Conservation (phyloP, 495 filamentous ascomycete species). For the Aspergillus incahuasiensis region DNA sequence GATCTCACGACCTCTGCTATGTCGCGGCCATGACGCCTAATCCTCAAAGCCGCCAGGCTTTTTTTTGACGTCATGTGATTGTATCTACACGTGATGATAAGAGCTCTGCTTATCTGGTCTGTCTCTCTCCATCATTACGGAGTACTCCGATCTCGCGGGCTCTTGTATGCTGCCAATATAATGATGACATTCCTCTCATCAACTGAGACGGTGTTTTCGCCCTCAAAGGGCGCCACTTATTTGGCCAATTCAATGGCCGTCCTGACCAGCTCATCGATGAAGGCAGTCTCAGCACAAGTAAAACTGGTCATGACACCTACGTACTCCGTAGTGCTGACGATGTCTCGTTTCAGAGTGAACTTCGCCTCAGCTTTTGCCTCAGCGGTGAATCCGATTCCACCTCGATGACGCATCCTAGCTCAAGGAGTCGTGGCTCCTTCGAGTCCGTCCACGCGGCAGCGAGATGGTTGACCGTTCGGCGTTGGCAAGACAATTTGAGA, state of each 20-base stretch:
- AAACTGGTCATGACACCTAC: background rate
- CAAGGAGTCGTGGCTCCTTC: background rate
- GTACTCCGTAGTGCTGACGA: background rate
- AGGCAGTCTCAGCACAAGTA: background rate
- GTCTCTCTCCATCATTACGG: too few species aligned
- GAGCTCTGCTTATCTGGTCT: background rate
- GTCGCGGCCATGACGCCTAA: background rate
- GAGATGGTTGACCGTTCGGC: too few species aligned
- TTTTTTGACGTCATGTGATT: constrained; percentile 7
- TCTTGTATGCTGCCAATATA: too few species aligned
- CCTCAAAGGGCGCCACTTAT: too few species aligned
- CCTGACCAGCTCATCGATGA: background rate
- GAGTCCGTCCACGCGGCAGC: background rate
- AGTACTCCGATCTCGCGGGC: background rate
- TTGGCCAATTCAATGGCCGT: too few species aligned
- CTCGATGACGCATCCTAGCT: background rate
- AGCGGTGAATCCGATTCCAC: background rate
- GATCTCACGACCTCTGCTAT: background rate
- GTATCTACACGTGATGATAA: constrained; percentile 15
- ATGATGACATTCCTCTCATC: too few species aligned
- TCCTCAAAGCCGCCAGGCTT: background rate
- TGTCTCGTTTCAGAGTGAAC: background rate
- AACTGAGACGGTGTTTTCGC: too few species aligned
- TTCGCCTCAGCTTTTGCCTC: background rate
- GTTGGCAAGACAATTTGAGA: background rate